A percentile compares a stretch with the other conserved stretches of the same genome.
These are phyloP conservation scores for Pythium sukuiense DNA, from an alignment of 352 stramenopile genomes.

Conservation along the genomic window DNA sequence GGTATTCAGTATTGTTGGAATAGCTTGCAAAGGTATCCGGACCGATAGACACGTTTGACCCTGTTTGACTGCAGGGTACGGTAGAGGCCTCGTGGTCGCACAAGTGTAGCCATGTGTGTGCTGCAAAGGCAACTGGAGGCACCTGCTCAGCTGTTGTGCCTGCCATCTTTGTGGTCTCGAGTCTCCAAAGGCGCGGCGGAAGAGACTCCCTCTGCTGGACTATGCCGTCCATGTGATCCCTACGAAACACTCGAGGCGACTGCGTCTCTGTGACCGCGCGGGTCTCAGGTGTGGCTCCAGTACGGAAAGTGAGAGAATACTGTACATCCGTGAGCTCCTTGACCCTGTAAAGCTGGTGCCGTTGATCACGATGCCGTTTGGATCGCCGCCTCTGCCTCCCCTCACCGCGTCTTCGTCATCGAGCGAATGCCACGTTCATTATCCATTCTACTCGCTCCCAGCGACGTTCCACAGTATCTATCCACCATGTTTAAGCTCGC, in stretches of 20 bases:
- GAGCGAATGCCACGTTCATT: background rate
- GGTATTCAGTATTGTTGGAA: background rate
- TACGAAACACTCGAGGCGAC: background rate
- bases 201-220: background rate
- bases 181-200: constrained; percentile 2
- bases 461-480: background rate
- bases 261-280: background rate
- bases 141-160: constrained; percentile 8
- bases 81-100: background rate
- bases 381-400: background rate
- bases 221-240: background rate
- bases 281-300: background rate
- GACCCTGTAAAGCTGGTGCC: background rate
- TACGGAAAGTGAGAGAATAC: background rate
- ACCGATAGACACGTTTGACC: background rate
- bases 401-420: background rate
- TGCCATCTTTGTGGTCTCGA: constrained; percentile 3
- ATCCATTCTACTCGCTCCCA: constrained; percentile 6
- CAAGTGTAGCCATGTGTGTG: constrained; percentile 12
- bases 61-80: background rate
- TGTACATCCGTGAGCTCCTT: background rate
- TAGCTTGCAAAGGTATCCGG: background rate
- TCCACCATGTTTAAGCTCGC: constrained; percentile 13
- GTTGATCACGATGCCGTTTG: no score
- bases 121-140: constrained; percentile 5